These are phyloP conservation scores for Linderina pennispora DNA, from an alignment of 192 early-diverging fungal species.

Conservation along the genomic window DNA sequence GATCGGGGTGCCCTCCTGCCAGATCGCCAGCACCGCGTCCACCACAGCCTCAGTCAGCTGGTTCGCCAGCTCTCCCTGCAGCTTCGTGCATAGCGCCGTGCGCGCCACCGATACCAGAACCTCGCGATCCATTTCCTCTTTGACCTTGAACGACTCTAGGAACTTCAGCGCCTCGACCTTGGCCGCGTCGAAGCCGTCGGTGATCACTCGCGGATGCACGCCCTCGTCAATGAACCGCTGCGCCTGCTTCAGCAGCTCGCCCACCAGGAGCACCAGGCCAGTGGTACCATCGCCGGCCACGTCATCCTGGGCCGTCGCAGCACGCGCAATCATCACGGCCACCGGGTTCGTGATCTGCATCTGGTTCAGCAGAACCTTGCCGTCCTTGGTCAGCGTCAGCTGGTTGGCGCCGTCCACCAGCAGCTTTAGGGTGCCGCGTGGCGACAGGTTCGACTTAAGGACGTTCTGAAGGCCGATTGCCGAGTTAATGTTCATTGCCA, in stretches of 20 bases:
- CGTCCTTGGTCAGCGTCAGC: slow-evolving; percentile 98
- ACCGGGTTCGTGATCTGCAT: slow-evolving; percentile 99
- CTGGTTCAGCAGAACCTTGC: slow-evolving; percentile 96
- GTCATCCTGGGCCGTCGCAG: slow-evolving; percentile 99
- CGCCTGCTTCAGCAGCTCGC: slow-evolving; percentile 95
- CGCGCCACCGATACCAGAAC: slow-evolving; percentile 85
- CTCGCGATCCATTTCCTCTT: slow-evolving; percentile 81
- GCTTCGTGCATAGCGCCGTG: slow-evolving; percentile 93
- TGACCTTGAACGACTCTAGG: slow-evolving; percentile 79
- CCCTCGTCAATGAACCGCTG: slow-evolving; percentile 93
- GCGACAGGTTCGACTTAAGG: slow-evolving; percentile 92
- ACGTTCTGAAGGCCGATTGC: slow-evolving; percentile 96
- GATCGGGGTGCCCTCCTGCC: slow-evolving; percentile 75
- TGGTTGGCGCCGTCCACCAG: slow-evolving; percentile 94
- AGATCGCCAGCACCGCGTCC: slow-evolving; percentile 89
- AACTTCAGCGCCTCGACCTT: slow-evolving; percentile 95
- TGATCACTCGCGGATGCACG: slow-evolving; percentile 90
- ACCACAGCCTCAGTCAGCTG: slow-evolving; percentile 93
- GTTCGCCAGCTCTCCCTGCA: slow-evolving; percentile 85
- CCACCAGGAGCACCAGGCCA: slow-evolving; percentile 92
- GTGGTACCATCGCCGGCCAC: slow-evolving; percentile 99
- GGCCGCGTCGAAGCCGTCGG: slow-evolving; percentile 95
- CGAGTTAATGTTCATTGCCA: slow-evolving; percentile 93
- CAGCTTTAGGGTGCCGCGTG: slow-evolving; percentile 98
- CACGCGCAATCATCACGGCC: slow-evolving; percentile 97